Base-by-base conservation (phyloP, 306 rosid genomes). In the Citrullus mucosospermus region DNA sequence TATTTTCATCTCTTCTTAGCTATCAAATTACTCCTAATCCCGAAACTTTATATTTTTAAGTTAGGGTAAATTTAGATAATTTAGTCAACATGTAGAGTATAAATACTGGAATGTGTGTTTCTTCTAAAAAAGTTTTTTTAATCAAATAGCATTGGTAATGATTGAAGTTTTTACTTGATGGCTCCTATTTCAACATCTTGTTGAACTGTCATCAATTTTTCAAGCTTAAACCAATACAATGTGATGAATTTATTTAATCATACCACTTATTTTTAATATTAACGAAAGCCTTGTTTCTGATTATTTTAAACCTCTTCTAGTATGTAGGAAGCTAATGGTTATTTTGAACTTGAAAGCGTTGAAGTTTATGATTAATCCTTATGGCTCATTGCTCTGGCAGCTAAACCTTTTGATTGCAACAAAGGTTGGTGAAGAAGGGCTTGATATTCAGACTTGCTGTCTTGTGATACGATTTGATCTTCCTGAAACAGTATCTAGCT, bases 371-470 rank as follows among this genome's bases (percentile, higher is more conserved):
- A 67, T 82, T 58, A 75, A 81, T 80, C 75, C 67, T 59, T 74
- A 16, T 76, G 80, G 76, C 32, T 88, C 55, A 65, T 85, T 78
- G 78, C 38, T 75, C 82, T 80, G 56, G 83, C 92, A 95, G 98
- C 80, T 92, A 83, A 95, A 95, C 88, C 85, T 95, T 41, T 85
- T 95, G 89, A 87, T 95, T 81, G 98, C 98, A 16, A 95, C 98
- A 58, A 95, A 91, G 87, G 98, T 95, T 51, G 98, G 98, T 81
- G 98, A 95, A 84, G 98, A 95, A 86, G 98, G 98, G 76, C 96
- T 95, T 62, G 98, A 95, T 86, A 95, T 95, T 83, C 98, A 95
- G 87, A 95, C 98, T 34, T 95, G 98, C 80, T 88, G 96, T 86
- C 93, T 92, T 62, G 98, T 95, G 60, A 89, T 95, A 78, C 88